Base-by-base conservation (phyloP, 257 asterid genomes). In the Asclepias syriaca region DNA sequence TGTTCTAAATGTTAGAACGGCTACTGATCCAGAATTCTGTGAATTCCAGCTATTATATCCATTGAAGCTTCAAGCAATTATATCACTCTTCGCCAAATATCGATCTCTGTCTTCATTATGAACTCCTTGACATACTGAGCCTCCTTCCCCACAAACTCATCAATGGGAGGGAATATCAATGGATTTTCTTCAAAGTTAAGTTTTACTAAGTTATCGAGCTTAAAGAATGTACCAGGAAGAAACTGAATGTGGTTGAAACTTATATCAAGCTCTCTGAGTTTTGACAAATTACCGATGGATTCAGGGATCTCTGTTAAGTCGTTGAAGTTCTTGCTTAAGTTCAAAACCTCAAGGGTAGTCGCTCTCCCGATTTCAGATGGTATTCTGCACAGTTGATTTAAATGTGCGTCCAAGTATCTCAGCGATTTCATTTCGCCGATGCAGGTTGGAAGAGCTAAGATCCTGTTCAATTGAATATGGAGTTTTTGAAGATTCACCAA, bases 241-340 rank as follows among this genome's bases (percentile, higher is more conserved):
- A 49, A 81, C 22, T 60, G 84, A 60, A 90, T 85, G 75, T 85
- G 95, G 81, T 90, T 90, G 80, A 86, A 86, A 74, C 96, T 90
- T 18, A 90, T 74, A 65, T 90, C 88, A 9, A 90, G 96, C 29
- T 84, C 88, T 81, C 69, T 82, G 45, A 90, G 89, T 60, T 75
- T 86, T 43, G 57, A 71, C 32, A 88, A 77, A 66, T 88, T 87
- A 13, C 84, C 76, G 8, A 90, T 61, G 11, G 87, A 72, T 55
- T 86, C 87, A 0, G 96, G 96, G 29, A 88, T 67, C 43, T 84
- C 83, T 6, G 81, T 85, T 32, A 90, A 66, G 69, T 88, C 84
- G 13, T 70, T 88, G 78, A 90, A 90, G 67, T 90, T 90, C 75
- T 86, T 82, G 78, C 89, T 82, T 65, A 84, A n/a, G 27, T 90